These are phyloP conservation scores for Trypanosoma conorhini DNA, from an alignment of 208 protist genomes.

Conservation along the genomic window DNA sequence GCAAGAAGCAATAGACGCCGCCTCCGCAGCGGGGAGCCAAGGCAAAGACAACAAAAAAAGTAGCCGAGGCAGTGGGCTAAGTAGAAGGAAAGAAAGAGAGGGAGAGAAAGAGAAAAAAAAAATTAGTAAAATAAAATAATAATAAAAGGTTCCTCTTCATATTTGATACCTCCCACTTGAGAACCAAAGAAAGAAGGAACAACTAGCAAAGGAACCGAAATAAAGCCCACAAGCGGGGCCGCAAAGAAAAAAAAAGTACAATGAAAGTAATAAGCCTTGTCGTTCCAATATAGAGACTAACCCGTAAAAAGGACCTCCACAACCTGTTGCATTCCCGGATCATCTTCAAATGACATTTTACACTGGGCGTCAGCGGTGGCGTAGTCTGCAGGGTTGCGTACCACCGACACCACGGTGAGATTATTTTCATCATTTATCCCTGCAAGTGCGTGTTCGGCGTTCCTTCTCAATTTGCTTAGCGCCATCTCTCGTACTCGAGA, in stretches of 20 bases:
- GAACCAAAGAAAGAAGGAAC: too few relatives aligned
- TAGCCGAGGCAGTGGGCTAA: too few relatives aligned
- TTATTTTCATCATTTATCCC: constrained; percentile 18
- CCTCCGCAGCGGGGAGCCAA: background rate
- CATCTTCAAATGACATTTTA: constrained; percentile 53
- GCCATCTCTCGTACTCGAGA: constrained; percentile 44
- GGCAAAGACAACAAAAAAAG: background rate
- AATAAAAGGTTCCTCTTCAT: too few relatives aligned
- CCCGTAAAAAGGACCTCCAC: constrained; percentile 57
- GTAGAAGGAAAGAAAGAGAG: constrained; percentile 8
- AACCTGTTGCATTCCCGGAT: constrained; percentile 62
- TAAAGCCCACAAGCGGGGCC: background rate
- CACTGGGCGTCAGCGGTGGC: constrained; percentile 54
- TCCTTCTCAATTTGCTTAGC: constrained; percentile 36
- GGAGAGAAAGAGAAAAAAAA: background rate
- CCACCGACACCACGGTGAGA: constrained; percentile 21
- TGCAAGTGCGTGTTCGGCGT: constrained; percentile 13
- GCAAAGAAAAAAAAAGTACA: constrained; percentile 9
- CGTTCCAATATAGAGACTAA: background rate
- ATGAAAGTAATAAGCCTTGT: background rate
- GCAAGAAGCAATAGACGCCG: background rate
- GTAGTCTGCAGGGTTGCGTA: constrained; percentile 57
- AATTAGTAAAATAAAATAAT: too few relatives aligned
- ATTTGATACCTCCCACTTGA: too few relatives aligned
- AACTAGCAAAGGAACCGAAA: background rate